Evolutionary conservation across 2,329 filamentous ascomycete genomes (phyloP).

Genomic region (Pseudogymnoascus sp.): DNA sequence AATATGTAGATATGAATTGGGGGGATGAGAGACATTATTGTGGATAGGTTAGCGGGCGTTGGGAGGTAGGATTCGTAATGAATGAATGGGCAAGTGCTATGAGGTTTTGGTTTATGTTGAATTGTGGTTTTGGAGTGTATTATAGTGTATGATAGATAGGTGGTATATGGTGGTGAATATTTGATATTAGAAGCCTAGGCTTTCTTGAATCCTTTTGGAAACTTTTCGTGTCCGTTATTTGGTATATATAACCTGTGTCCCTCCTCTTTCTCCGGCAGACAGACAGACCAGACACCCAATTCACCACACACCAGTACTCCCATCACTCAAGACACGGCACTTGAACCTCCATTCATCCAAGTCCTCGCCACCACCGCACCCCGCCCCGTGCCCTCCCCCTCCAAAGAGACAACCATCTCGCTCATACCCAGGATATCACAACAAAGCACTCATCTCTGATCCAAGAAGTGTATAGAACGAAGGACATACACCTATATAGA

Average conservation of each 20-base stretch:
- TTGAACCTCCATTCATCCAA: no score
- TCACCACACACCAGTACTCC: not conserved
- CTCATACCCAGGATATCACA: not conserved
- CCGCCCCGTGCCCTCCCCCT: not conserved
- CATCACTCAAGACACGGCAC: not conserved
- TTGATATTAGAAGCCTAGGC: not conserved
- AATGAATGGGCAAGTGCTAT: not conserved
- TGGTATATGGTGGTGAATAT: not conserved
- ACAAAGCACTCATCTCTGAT: not conserved
- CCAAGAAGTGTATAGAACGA: conserved; percentile 1
- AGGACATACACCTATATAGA: conserved; percentile 1
- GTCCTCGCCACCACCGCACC: no score
- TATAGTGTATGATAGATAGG: not conserved
- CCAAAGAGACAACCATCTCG: not conserved
- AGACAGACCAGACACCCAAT: no score
- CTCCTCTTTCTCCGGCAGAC: not conserved
- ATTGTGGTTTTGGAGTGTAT: not conserved
- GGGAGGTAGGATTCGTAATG: not conserved
- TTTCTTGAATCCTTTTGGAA: not conserved
- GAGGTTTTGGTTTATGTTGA: not conserved
- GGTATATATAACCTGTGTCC: not conserved
- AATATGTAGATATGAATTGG: not conserved
- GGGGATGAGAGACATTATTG: no score
- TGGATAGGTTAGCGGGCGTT: not conserved
- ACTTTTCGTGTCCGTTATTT: not conserved